Percentiles rank a stretch among this genome's conserved stretches.
These are phyloP conservation scores for Zygoascus hellenicus DNA, from an alignment of 1,139 yeast species.

Conservation along the genomic window DNA sequence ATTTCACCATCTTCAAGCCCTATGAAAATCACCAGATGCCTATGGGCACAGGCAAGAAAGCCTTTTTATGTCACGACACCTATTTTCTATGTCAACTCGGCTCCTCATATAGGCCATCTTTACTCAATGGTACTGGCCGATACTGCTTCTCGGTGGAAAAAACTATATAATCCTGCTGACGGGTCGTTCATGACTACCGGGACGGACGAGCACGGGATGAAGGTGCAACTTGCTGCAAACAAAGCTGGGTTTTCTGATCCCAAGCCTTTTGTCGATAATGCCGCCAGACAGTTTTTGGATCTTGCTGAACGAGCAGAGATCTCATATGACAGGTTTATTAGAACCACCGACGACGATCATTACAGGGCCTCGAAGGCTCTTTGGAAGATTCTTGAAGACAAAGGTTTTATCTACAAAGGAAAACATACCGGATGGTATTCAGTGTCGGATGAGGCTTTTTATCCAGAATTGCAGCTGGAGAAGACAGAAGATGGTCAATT, in stretches of 20 bases:
- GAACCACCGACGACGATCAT: constrained; percentile 89
- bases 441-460: constrained; percentile 89
- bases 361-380: constrained; percentile 53
- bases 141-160: constrained; percentile 68
- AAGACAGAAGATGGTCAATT: constrained; percentile 38
- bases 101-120: constrained; percentile 91
- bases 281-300: constrained; percentile 56
- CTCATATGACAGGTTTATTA: constrained; percentile 66
- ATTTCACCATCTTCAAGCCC: too few relatives aligned
- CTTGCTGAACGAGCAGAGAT: constrained; percentile 57
- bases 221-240: constrained; percentile 74
- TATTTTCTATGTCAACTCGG: constrained; percentile 92
- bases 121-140: constrained; percentile 86
- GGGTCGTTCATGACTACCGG: constrained; percentile 64
- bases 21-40: too few relatives aligned
- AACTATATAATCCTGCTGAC: constrained; percentile 33
- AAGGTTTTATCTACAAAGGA: constrained; percentile 74
- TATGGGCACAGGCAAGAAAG: constrained; percentile 10
- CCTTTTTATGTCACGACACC: constrained; percentile 74
- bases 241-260: constrained; percentile 50
- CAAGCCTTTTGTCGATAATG: constrained; percentile 62
- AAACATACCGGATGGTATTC: constrained; percentile 93
- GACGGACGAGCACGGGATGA: constrained; percentile 95
- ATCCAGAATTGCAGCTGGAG: constrained; percentile 72
- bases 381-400: constrained; percentile 58